Evolutionary conservation across 2,329 filamentous ascomycete species (phyloP), one percentile per base, ranked within the genome.

Genomic region (Fusarium clavum): DNA sequence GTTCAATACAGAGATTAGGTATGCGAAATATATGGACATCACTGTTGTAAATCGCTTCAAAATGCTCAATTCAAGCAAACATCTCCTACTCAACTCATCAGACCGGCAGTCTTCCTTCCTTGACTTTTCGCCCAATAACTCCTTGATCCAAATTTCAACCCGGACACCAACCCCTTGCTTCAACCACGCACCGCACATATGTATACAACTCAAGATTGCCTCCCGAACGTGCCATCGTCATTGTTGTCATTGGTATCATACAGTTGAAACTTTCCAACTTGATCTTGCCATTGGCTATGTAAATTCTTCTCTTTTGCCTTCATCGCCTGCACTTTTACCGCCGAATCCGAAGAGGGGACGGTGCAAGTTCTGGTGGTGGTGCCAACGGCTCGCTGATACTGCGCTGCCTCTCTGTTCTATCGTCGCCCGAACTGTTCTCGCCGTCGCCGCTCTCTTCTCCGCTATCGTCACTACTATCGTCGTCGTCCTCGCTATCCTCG

Each of bases 351-450:
- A 82, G 71, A 25, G 79, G 79, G 38, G 77, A 73, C 29, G 80
- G 79, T 45, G 77, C 74, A 59, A 82, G 65, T 32, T 77, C 73
- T n/a, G 73, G 69, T 11, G 77, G 75, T 49, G 78, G 71, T 27
- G 81, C 80, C 20, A 74, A 73, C 14, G 83, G 81, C 73, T 82
- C 82, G 47, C 81, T 83, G 45, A 86, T 80, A 72, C 85, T 90
- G 63, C 88, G 81, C 75, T 89, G 88, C 64, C 87, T 81, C 76
- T 88, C 88, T 6, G 87, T 88, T 67, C 85, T 72, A 81, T 87
- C 85, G 51, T 85, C 86, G 1, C 81, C 83, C 16, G 84, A 86
- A 58, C 83, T 81, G 29, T 78, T 81, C 41, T 76, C 79, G 1
- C 74, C 77, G 55, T 92, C 91, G 20, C 77, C 75, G 22, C 74